Conservation (phyloP, 2,329 filamentous ascomycete species). For the Dactylellina drechsleri region DNA sequence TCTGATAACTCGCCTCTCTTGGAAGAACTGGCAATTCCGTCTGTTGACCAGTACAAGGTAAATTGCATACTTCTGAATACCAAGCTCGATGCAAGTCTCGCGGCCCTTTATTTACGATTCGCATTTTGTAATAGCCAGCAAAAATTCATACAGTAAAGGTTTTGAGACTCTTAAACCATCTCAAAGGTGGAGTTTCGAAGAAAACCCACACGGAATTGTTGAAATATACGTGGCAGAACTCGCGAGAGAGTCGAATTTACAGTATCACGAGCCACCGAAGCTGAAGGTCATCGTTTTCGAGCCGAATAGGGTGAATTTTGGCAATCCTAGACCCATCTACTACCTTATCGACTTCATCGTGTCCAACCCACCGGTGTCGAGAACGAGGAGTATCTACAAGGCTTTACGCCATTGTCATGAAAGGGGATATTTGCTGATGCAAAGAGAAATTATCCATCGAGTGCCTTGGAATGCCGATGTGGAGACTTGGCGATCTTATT, state of each 20-base stretch:
- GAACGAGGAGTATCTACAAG: neutral
- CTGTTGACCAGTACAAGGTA: slow-evolving; percentile 26
- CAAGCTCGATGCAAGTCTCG: neutral
- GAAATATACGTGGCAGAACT: neutral
- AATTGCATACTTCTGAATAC: neutral
- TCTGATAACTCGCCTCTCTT: slow-evolving; percentile 27
- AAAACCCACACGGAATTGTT: neutral
- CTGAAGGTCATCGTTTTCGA: neutral
- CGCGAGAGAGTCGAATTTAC: neutral
- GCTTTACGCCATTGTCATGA: neutral
- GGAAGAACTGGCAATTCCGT: slow-evolving; percentile 37
- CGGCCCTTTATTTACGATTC: neutral
- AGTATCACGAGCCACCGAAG: neutral
- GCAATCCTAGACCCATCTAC: neutral
- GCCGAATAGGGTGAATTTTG: neutral
- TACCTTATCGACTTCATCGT: neutral
- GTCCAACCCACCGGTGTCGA: neutral
- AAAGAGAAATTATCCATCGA: neutral
- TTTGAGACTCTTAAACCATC: neutral
- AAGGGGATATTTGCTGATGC: neutral
- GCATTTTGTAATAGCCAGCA: neutral
- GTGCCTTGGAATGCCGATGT: neutral
- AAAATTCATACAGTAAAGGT: neutral
- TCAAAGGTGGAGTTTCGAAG: neutral
- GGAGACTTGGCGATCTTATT: too few relatives aligned